phyloP scores from a whole-genome alignment of 2,329 filamentous ascomycete species.

The Cordyceps cicadae region DNA sequence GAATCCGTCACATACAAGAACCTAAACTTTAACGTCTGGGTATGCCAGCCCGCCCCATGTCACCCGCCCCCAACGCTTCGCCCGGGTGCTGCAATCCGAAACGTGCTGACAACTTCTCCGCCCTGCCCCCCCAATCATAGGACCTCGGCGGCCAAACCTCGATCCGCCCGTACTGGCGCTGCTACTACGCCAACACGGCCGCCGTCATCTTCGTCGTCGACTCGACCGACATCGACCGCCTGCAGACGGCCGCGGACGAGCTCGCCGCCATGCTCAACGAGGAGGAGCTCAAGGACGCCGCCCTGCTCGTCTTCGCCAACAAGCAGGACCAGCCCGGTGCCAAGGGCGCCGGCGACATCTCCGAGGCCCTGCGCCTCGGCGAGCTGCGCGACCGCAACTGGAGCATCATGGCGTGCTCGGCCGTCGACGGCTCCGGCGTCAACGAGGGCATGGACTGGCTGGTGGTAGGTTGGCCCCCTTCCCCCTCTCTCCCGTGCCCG shows the following conservation, averaged over 20 bases:
- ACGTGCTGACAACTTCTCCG: not conserved
- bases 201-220: constrained; percentile 99
- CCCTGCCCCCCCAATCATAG: constrained; percentile 31
- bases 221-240: constrained; percentile 90
- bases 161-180: constrained; percentile 97
- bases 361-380: constrained; percentile 80
- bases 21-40: constrained; percentile 98
- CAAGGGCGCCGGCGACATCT: constrained; percentile 93
- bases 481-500: constrained; percentile 4
- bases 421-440: constrained; percentile 89
- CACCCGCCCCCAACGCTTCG: not conserved
- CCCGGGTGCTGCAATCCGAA: not conserved
- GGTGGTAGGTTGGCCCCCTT: constrained; percentile 57
- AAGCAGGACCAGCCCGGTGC: constrained; percentile 98
- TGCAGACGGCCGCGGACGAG: constrained; percentile 89
- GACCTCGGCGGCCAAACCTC: constrained; percentile 97
- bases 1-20: constrained; percentile 98
- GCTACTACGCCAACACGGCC: constrained; percentile 98
- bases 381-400: constrained; percentile 95
- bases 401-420: constrained; percentile 97
- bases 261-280: constrained; percentile 92
- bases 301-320: constrained; percentile 92
- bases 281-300: constrained; percentile 88
- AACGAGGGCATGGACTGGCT: constrained; percentile 99
- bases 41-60: constrained; percentile 34